Base-by-base conservation (phyloP, 1,139 yeast genomes). In the Casaregolazyma lundiana region DNA sequence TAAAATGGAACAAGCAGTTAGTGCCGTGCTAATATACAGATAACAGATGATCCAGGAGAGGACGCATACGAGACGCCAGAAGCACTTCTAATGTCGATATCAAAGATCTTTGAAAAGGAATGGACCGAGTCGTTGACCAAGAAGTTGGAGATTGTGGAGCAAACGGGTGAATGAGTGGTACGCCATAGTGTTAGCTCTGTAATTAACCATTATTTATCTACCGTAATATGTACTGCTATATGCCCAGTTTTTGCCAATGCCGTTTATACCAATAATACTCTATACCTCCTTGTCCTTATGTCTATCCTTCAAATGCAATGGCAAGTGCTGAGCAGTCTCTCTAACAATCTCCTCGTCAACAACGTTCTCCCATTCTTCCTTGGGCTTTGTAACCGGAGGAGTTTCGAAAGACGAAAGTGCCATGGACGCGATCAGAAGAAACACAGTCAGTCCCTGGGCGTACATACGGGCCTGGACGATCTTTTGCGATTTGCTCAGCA, bases 391-490 rank as follows among this genome's bases (percentile, higher is more conserved):
- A 26, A 40, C 22, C 36, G 63, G 64, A 48, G 64, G 65, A 51
- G 69, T 73, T 37, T 57, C 53, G 41, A 64, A 55, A 13, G 49
- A 43, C 15, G 65, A 57, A 40, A 65, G 47, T 37, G 62, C 53
- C 53, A 66, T 66, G 7, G 68, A 57, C 11, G 60, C 66, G 22
- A 66, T 53, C 35, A 66, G 56, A 54, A 66, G 54, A 15, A 60
- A 62, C 53, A 63, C 73, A 57, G 69, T 76, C 50, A 86, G 69
- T 52, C 85, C 89, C 67, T 88, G 96, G 6, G 96, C 96, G 64
- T 87, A 87, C 82, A 88, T 88, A 77, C 96, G 83, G 22, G 96
- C 96, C 65, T 86, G 95, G 24, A 87, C 96, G 35, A 87, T 79
- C 67, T 88, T 89, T 69, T 89, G 96, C 4, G 95, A 72, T 50